phyloP scores from a whole-genome alignment of 192 early-diverging fungal species.

The Linnemannia zychae region DNA sequence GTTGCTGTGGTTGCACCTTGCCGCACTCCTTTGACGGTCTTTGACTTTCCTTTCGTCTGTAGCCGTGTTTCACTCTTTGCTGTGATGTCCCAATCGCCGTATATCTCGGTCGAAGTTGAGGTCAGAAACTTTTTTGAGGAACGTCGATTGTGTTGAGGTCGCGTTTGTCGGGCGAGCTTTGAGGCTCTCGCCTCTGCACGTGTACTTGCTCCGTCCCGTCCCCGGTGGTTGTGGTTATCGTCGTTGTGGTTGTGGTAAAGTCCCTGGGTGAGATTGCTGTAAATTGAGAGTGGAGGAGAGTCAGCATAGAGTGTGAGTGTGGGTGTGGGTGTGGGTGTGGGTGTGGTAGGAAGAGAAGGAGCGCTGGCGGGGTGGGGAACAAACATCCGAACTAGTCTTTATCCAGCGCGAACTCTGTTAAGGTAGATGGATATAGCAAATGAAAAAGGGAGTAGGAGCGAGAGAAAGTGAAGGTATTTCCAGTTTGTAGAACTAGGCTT shows the following conservation, averaged over 20 bases:
- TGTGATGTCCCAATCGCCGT: conserved; percentile 47
- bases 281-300: background rate
- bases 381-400: conserved; percentile 30
- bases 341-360: background rate
- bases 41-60: conserved; percentile 7
- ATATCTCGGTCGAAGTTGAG: conserved; percentile 29
- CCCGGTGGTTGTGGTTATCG: background rate
- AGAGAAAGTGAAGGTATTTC: background rate
- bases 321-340: too few relatives aligned
- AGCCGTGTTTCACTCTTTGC: conserved; percentile 28
- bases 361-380: conserved; percentile 20
- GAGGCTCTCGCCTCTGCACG: conserved; percentile 26
- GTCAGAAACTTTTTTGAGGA: conserved; percentile 45
- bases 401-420: background rate
- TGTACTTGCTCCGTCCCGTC: conserved; percentile 1
- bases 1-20: background rate
- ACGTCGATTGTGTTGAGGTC: conserved; percentile 14
- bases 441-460: background rate
- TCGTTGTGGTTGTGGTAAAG: conserved; percentile 6
- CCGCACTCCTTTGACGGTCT: conserved; percentile 8
- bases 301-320: too few relatives aligned
- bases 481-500: background rate
- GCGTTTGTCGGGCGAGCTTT: conserved; percentile 11
- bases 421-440: background rate
- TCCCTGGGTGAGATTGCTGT: conserved; percentile 1